Conservation (phyloP, 345 rosid species). For the Laguncularia racemosa region DNA sequence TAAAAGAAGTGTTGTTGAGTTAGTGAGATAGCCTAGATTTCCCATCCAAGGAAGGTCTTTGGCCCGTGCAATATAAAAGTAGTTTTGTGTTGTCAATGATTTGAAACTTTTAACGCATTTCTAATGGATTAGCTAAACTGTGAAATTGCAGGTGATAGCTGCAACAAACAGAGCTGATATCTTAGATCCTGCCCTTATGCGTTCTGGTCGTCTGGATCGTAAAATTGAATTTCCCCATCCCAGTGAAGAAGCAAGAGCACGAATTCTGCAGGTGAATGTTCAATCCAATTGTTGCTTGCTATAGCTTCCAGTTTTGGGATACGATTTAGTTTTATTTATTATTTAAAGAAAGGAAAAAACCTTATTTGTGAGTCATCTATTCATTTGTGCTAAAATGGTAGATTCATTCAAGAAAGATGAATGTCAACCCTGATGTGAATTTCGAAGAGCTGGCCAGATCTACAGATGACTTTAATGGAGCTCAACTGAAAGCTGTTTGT, state of each 20-base stretch:
- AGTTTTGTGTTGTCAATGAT: too few species aligned
- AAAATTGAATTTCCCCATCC: constrained; percentile 99
- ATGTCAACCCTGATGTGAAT: constrained; percentile 90
- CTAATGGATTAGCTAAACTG: neutral
- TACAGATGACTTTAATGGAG: constrained; percentile 97
- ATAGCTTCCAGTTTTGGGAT: neutral
- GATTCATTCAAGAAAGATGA: constrained; percentile 99
- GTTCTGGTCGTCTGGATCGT: constrained; percentile 96
- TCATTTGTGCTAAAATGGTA: constrained; percentile 12
- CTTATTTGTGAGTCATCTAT: neutral
- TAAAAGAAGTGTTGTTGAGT: too few species aligned
- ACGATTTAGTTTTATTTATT: neutral
- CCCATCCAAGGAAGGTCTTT: neutral
- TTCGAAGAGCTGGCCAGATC: constrained; percentile 99
- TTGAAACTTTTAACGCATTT: too few species aligned
- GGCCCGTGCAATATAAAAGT: neutral
- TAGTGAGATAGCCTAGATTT: neutral
- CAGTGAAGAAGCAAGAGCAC: constrained; percentile 96
- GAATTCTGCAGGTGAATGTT: constrained; percentile 68
- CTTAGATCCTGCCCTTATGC: constrained; percentile 98
- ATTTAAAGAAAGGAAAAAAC: neutral
- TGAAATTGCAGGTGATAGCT: constrained; percentile 72
- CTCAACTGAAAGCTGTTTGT: constrained; percentile 96
- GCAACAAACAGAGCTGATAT: constrained; percentile 99
- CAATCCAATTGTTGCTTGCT: neutral